Evolutionary conservation across 2,329 filamentous ascomycete species (phyloP).

Genomic region (Stagonosporopsis vannaccii): DNA sequence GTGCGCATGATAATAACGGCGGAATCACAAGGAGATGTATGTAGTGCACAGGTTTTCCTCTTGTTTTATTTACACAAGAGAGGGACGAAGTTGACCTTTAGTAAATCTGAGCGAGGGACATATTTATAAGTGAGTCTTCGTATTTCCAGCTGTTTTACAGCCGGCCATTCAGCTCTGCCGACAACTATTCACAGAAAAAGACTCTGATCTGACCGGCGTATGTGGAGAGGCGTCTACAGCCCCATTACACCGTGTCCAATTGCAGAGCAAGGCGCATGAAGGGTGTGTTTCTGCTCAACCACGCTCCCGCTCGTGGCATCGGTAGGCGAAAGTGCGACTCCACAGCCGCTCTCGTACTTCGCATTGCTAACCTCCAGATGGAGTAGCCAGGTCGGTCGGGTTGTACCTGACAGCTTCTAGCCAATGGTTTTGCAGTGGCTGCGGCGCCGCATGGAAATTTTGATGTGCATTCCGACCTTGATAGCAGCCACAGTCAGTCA

Average conservation of each 20-base stretch:
- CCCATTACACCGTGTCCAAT: neutral
- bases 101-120: neutral
- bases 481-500: neutral
- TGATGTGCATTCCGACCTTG: constrained; percentile 5
- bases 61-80: neutral
- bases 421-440: constrained; percentile 13
- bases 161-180: neutral
- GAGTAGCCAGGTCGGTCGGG: neutral
- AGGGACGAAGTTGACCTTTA: neutral
- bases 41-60: neutral
- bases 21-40: neutral
- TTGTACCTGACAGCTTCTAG: neutral
- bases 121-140: neutral
- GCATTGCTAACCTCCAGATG: constrained; percentile 12
- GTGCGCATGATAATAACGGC: constrained; percentile 40
- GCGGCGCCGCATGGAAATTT: neutral
- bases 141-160: neutral
- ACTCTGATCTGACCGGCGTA: neutral
- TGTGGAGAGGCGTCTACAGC: neutral
- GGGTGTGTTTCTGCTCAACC: neutral
- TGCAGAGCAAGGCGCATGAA: neutral
- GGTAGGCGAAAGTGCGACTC: constrained; percentile 3
- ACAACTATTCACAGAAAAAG: neutral
- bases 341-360: constrained; percentile 12
- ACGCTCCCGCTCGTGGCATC: neutral